Percentiles rank a stretch among this genome's conserved stretches.
Evolutionary conservation across 2,329 filamentous ascomycete genomes (phyloP).

Genomic region (Xylaria sp.): DNA sequence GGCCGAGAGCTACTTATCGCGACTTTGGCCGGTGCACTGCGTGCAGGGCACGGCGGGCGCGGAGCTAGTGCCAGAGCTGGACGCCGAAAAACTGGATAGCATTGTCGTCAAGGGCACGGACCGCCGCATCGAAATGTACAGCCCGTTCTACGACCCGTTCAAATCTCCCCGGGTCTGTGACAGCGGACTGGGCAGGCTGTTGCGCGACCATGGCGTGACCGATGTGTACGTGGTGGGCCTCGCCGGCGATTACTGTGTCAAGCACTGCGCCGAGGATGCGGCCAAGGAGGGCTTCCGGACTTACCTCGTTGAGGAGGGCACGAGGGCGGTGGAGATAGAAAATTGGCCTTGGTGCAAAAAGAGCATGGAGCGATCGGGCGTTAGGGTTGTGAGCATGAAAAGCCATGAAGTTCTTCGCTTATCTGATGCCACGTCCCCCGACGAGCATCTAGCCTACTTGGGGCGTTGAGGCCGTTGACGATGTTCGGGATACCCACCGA

Average conservation of each 20-base stretch:
- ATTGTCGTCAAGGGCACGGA: constrained; percentile 76
- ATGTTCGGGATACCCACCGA: no score
- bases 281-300: constrained; percentile 68
- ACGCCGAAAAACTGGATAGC: constrained; percentile 52
- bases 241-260: constrained; percentile 87
- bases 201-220: constrained; percentile 58
- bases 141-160: constrained; percentile 81
- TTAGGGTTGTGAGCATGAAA: constrained; percentile 55
- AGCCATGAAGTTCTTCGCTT: constrained; percentile 49
- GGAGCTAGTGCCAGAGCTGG: constrained; percentile 66
- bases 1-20: constrained; percentile 57
- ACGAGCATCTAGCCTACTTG: background rate
- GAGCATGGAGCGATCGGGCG: constrained; percentile 54
- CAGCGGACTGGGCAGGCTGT: constrained; percentile 54
- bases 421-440: constrained; percentile 32
- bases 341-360: constrained; percentile 51
- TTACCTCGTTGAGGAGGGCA: constrained; percentile 73
- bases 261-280: constrained; percentile 73
- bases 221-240: constrained; percentile 83
- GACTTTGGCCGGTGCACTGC: constrained; percentile 89
- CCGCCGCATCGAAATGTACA: constrained; percentile 82
- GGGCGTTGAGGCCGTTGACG: background rate
- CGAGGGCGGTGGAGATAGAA: constrained; percentile 61
- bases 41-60: constrained; percentile 69
- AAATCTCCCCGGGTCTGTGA: constrained; percentile 52